phyloP scores from a whole-genome alignment of 75 land plant species.

The Pinus tabuliformis region DNA sequence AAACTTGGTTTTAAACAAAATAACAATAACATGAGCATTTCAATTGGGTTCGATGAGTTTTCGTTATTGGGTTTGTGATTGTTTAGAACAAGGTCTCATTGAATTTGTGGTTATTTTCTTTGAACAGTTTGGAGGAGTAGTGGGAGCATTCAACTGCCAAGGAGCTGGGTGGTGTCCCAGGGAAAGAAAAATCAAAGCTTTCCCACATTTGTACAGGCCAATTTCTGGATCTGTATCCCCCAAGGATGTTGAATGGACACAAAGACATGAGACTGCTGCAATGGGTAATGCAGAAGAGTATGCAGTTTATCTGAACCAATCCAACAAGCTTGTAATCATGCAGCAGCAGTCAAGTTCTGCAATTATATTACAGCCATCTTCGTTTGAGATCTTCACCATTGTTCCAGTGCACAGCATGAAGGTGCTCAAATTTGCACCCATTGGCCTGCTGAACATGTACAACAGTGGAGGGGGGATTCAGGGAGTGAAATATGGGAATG shows the following conservation, averaged over 20 bases:
- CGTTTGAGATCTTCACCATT: constrained; percentile 49
- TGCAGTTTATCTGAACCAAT: constrained; percentile 33
- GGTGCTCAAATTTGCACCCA: constrained; percentile 20
- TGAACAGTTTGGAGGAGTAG: constrained; percentile 48
- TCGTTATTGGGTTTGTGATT: no score
- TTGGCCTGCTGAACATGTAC: constrained; percentile 6
- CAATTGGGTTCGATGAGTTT: no score
- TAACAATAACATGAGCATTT: no score
- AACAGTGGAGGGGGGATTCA: constrained; percentile 2
- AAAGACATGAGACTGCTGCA: constrained; percentile 24
- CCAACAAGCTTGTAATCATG: constrained; percentile 13
- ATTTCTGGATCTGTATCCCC: constrained; percentile 26
- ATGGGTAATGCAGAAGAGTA: constrained; percentile 35
- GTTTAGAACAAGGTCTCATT: no score
- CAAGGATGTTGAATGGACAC: constrained; percentile 48
- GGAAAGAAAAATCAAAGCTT: constrained; percentile 40
- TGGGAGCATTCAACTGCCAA: constrained; percentile 69
- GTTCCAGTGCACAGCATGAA: constrained; percentile 15
- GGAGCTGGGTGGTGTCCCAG: constrained; percentile 56
- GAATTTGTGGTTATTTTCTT: neutral
- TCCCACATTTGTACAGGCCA: constrained; percentile 41
- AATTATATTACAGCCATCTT: constrained; percentile 26
- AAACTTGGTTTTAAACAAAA: no score
- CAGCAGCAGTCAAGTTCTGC: neutral
- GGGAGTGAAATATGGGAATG: constrained; percentile 1